Percentiles rank a stretch among this genome's conserved stretches.
Evolutionary conservation across 1,139 yeast genomes (phyloP).

Genomic region (Kodamaea anthophila): DNA sequence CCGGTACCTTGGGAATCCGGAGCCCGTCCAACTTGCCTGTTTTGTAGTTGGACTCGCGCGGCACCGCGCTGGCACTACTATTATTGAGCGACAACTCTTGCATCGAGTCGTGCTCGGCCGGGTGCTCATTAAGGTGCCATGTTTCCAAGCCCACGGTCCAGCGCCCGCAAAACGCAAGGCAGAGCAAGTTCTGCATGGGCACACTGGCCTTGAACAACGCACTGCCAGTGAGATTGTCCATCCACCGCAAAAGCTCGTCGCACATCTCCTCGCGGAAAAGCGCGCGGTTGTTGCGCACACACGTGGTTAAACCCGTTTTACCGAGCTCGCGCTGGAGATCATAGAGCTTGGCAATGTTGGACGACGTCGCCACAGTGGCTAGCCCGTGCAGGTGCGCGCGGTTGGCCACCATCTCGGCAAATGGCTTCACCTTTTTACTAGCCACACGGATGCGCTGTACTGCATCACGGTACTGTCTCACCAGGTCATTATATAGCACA

Average conservation of each 20-base stretch:
- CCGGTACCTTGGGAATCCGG: constrained; percentile 31
- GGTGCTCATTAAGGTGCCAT: neutral
- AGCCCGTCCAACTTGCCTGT: constrained; percentile 31
- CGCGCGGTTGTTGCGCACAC: constrained; percentile 65
- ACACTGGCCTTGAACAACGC: constrained; percentile 48
- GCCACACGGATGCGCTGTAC: constrained; percentile 58
- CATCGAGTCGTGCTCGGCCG: neutral
- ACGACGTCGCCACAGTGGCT: constrained; percentile 59
- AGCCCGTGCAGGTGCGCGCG: constrained; percentile 61
- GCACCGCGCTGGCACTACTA: neutral
- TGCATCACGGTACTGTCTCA: constrained; percentile 70
- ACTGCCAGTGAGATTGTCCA: constrained; percentile 52
- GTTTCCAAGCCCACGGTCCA: constrained; percentile 54
- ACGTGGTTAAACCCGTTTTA: constrained; percentile 58
- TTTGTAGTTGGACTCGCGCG: constrained; percentile 15
- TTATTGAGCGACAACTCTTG: too few species aligned
- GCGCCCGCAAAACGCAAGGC: constrained; percentile 43
- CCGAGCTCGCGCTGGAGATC: constrained; percentile 49
- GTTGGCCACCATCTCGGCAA: constrained; percentile 69
- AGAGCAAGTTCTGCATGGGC: constrained; percentile 45
- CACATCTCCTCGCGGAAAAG: constrained; percentile 78
- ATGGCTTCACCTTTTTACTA: constrained; percentile 58
- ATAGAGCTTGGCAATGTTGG: constrained; percentile 43
- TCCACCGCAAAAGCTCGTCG: constrained; percentile 62
- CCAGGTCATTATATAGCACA: constrained; percentile 71